Base-by-base conservation (phyloP, 768 basidiomycete genomes). In the Termitomyces sp. region DNA sequence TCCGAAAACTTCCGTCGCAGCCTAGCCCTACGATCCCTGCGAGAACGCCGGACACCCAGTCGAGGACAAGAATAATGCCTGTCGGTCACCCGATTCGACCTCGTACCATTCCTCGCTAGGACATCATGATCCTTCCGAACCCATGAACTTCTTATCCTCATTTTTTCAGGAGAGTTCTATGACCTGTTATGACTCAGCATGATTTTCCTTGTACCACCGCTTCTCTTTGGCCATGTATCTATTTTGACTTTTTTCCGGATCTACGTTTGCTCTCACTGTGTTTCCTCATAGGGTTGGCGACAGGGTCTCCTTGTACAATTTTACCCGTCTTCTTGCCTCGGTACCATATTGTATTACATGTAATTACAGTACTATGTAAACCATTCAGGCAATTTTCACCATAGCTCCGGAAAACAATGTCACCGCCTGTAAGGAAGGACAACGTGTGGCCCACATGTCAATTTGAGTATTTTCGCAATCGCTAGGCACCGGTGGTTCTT, bases 321-420 rank as follows among this genome's bases (percentile, higher is more conserved):
- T 8, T 22, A 15, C 15, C 24, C 43, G n/a, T n/a, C 9, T 28
- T 45, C 28, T 32, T 32, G 30, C 10, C n/a, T 46, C 10, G 6
- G 22, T 37, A n/a, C 35, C n/a, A 48, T 37, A 49, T 37, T 37
- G 37, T 24, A 49, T n/a, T 49, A 35, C 10, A 22, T 21, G 21
- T 37, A 37, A 0, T 37, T 2, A 37, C 22, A 37, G 22, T 37
- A n/a, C 15, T n/a, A 49, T 17, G 37, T 26, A 49, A 24, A 11
- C 35, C 24, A 41, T 21, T 30, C 34, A 43, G 41, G 30, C 9
- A 7, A 12, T 48, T 38, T 45, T 64, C 67, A 71, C 22, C 19
- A 40, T 52, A 8, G 65, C 62, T 45, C 66, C 68, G 10, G 71
- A 73, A 49, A 70, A 64, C 15, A 71, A 53, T 2, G 51, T 51